Percentiles rank a stretch among this genome's conserved stretches.
phyloP scores from a whole-genome alignment of 2,329 filamentous ascomycete genomes.

The Pyricularia pennisetigena region DNA sequence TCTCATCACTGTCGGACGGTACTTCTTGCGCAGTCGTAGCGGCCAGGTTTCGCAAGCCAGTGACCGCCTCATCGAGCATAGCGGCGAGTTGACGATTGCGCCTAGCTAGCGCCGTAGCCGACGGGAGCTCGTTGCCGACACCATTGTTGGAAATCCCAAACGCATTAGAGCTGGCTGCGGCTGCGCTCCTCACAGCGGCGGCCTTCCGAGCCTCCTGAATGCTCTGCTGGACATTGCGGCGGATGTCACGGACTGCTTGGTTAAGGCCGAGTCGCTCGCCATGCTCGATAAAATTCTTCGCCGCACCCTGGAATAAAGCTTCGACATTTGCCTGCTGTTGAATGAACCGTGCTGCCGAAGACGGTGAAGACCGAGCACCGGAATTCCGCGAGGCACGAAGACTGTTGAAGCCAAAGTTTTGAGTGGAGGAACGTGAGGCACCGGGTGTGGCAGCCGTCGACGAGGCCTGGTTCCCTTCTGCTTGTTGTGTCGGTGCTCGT shows the following conservation, averaged over 20 bases:
- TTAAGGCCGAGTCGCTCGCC: conserved; percentile 73
- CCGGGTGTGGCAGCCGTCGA: conserved; percentile 8
- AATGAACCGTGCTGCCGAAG: conserved; percentile 38
- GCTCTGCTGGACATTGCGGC: conserved; percentile 62
- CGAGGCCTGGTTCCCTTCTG: not conserved
- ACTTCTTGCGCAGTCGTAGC: conserved; percentile 27
- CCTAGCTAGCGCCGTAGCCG: conserved; percentile 35
- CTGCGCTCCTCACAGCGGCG: conserved; percentile 24
- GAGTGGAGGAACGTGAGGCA: conserved; percentile 13
- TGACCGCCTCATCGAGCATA: conserved; percentile 59
- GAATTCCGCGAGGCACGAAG: conserved; percentile 17
- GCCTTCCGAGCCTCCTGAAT: conserved; percentile 46
- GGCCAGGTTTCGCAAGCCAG: conserved; percentile 51
- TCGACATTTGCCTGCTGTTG: conserved; percentile 52
- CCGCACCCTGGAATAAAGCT: conserved; percentile 64
- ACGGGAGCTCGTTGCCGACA: not conserved
- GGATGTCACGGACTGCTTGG: conserved; percentile 71
- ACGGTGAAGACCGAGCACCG: conserved; percentile 1
- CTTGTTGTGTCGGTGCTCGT: conserved; percentile 28
- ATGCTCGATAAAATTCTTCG: conserved; percentile 62
- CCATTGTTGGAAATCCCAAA: not conserved
- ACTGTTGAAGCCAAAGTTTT: conserved; percentile 17
- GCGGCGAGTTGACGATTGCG: conserved; percentile 57
- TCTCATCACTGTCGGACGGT: conserved; percentile 18
- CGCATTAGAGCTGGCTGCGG: conserved; percentile 12